Evolutionary conservation across 306 rosid genomes (phyloP), one percentile per base, ranked within the genome.

Genomic region (Trichosanthes truncata): DNA sequence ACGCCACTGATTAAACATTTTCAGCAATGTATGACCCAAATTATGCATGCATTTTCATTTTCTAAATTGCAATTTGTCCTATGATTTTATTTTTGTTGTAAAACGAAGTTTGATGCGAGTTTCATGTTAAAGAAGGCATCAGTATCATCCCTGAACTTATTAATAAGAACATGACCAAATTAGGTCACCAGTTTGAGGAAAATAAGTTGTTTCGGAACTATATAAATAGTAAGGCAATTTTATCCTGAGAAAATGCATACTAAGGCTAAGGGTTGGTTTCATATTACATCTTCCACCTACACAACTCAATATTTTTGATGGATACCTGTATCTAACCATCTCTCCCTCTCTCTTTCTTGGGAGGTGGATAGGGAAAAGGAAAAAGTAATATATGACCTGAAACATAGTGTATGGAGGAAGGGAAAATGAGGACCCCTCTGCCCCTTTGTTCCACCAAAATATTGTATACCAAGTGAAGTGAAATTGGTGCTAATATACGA

Each of bases 251-350:
- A 69, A 41, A 23, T 43, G 20, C 35, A 41, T 69, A 23, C 9
- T n/a, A 25, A 41, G 57, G 77, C 40, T 48, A 8, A 72, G 77
- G 49, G 77, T 48, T 72, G 57, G 77, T 72, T 45, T 25, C n/a
- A 72, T 72, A 72, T 57, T 72, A n/a, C 83, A 72, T 80, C 83
- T 26, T 71, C 72, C 79, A 75, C 62, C 79, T 20, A 52, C 77
- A 33, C 79, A 52, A 52, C 77, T 21, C 63, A 75, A 75, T 31
- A 18, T 52, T 55, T 53, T 53, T n/a, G 4, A 76, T 76, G 67
- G 36, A 55, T 76, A 56, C 80, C 62, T 25, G 36, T 59, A n/a
- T 26, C 68, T 76, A 76, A 55, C 67, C 68, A 20, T 13, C 49
- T 51, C 49, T 76, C 46, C 36, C 74, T 69, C 76, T 33, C 65